Percentiles rank a stretch among this genome's conserved stretches.
These are phyloP conservation scores for Skeletonema costatum DNA, from an alignment of 108 stramenopile genomes.

Conservation along the genomic window DNA sequence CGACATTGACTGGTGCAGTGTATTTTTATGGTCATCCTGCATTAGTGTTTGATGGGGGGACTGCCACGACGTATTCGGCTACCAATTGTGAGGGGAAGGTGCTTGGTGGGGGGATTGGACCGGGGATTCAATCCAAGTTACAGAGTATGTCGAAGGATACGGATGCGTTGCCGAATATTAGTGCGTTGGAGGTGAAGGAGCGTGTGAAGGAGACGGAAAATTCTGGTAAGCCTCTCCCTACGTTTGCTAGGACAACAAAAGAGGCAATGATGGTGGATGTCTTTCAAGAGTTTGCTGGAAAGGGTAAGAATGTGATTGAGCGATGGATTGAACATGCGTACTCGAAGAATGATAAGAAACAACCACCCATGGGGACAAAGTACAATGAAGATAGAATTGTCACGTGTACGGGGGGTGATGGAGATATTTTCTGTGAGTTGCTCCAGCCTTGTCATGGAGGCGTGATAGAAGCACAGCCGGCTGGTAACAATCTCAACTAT, in stretches of 20 bases:
- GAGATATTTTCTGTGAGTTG: constrained; percentile 47
- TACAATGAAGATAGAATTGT: constrained; percentile 33
- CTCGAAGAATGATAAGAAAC: constrained; percentile 8
- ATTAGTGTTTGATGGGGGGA: constrained; percentile 75
- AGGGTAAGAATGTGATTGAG: constrained; percentile 50
- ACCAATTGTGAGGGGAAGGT: constrained; percentile 57
- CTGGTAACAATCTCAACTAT: constrained; percentile 10
- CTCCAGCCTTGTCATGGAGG: constrained; percentile 36
- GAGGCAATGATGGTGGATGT: constrained; percentile 60
- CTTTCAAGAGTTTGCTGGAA: constrained; percentile 58
- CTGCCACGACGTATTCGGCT: constrained; percentile 73
- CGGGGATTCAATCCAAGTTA: constrained; percentile 56
- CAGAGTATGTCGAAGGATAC: constrained; percentile 50
- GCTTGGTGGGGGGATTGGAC: constrained; percentile 78
- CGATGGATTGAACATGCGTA: constrained; percentile 41
- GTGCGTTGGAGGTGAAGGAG: constrained; percentile 22
- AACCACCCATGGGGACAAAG: constrained; percentile 3
- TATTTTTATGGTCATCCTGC: constrained; percentile 51
- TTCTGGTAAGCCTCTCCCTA: constrained; percentile 45
- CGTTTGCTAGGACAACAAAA: constrained; percentile 53
- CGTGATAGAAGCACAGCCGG: constrained; percentile 25
- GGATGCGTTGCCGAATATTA: constrained; percentile 57
- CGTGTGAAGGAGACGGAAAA: constrained; percentile 25
- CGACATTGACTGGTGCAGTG: constrained; percentile 52
- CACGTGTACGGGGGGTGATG: constrained; percentile 67